Evolutionary conservation across 2,329 filamentous ascomycete genomes (phyloP), one percentile per base, ranked within the genome.

Genomic region (Paraconiothyrium brasiliense): DNA sequence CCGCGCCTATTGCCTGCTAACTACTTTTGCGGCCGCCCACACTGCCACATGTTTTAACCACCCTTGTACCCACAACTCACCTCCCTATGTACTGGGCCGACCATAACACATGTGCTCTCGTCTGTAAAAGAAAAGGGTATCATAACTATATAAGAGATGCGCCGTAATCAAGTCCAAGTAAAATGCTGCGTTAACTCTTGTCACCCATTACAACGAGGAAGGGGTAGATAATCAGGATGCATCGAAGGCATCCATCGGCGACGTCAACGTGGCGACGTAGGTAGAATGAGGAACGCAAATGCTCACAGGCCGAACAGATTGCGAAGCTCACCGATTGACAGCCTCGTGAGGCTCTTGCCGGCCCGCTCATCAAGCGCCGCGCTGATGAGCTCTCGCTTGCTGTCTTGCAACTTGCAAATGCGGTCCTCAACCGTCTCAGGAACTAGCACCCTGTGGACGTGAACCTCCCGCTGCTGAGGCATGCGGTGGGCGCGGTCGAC

Each of bases 401-500:
- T 84, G 55, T 94, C 87, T 75, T 97, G 93, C 16, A 97, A 81
- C 27, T 84, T 84, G 35, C 94, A 82, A 65, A 97, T 97, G 8
- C 93, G 88, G 73, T 97, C 93, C 77, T 97, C 94, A 1, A 97
- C 91, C 0, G 94, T 97, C 6, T 87, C 85, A 68, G 88, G 78
- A 8, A 94, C 87, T 3, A 97, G 81, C 27, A 97, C 86, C 4
- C 92, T 89, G 75, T 97, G 93, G 1, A 97, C 90, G 58, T 88
- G 85, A 4, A 97, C 94, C 8, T 88, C 82, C 4, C 85, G 84
- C 67, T 84, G 81, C 79, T 97, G 94, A 0, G 93, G 93, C 68
- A 97, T 94, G 10, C 94, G 90, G 78, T 97, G 91, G 2, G 93
- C 92, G 24, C 94, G 90, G 76, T 97, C 94, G 54, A 97, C 90